Evolutionary conservation across 2,329 filamentous ascomycete genomes (phyloP), one percentile per base, ranked within the genome.

Genomic region (Aspergillus ruber): DNA sequence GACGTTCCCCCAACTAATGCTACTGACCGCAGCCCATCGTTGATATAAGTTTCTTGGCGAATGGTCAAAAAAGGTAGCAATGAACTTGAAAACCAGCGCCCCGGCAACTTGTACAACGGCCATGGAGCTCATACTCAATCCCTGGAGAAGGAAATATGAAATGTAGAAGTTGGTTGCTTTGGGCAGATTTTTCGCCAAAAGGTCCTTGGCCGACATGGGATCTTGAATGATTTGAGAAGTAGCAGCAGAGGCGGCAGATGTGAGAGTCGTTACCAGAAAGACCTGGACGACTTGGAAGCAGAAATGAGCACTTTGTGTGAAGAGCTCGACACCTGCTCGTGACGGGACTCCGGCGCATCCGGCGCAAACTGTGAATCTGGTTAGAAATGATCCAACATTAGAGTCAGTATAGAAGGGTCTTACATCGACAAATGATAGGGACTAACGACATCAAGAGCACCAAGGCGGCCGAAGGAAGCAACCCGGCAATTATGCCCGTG

Each of bases 151-250:
- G 59, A 97, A 95, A 72, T 96, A 98, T 0, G 86, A 90, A 12
- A 97, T 85, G 68, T 96, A 98, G 62, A 96, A 94, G 68, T 95
- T 97, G 50, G 89, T 91, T 0, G 90, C 85, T 55, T 84, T 87
- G 15, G 93, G 93, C 2, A 98, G 73, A 53, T 88, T 86, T 36
- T 78, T 63, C 0, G 90, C 85, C 8, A 95, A 75, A 5, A 93
- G 72, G 9, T 72, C 72, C 1, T 88, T 83, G 4, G 81, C 79
- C 0, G 75, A 74, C 7, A 76, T 67, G 0, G 90, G 89, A 38
- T 88, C 65, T 1, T 84, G 54, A 20, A 83, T 72, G 43, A 94
- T 84, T 39, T 84, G 67, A 18, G 80, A 71, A 1, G 82, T 77
- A 0, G 88, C 82, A 1, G 86, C 79, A 1, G 89, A 83, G 3